These are phyloP conservation scores for Colletotrichum sp. DNA, from an alignment of 2,329 filamentous ascomycete species.

Conservation along the genomic window DNA sequence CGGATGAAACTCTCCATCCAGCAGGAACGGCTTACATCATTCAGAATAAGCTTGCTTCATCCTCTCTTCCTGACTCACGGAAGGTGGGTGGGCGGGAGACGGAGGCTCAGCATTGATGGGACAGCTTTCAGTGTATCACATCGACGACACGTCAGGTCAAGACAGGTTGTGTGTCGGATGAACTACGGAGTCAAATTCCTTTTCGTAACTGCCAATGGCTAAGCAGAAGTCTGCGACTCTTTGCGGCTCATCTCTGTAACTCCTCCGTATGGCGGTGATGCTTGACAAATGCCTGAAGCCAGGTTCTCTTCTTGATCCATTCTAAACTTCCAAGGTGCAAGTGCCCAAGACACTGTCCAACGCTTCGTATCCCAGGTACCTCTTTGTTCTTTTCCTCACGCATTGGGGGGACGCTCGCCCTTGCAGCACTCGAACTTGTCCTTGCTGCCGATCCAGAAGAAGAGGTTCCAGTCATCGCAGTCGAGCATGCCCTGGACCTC, in stretches of 20 bases:
- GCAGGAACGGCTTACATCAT: not conserved
- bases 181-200: not conserved
- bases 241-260: not conserved
- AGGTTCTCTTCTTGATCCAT: not conserved
- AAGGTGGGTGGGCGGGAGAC: not conserved
- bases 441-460: not conserved
- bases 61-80: not conserved
- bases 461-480: not conserved
- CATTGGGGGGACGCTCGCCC: not conserved
- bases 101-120: not conserved
- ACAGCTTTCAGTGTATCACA: not conserved
- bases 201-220: not conserved
- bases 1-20: not conserved
- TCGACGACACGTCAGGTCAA: not conserved
- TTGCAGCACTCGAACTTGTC: slow-evolving; percentile 3
- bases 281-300: not conserved
- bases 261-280: not conserved
- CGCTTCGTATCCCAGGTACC: not conserved
- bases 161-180: not conserved
- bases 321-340: no score
- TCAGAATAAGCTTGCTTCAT: not conserved
- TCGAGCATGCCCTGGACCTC: not conserved
- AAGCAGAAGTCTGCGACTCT: not conserved
- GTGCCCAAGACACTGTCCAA: not conserved
- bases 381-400: not conserved